Evolutionary conservation across 176 grass and related monocot species (phyloP).

Genomic region (Dactylis glomerata): DNA sequence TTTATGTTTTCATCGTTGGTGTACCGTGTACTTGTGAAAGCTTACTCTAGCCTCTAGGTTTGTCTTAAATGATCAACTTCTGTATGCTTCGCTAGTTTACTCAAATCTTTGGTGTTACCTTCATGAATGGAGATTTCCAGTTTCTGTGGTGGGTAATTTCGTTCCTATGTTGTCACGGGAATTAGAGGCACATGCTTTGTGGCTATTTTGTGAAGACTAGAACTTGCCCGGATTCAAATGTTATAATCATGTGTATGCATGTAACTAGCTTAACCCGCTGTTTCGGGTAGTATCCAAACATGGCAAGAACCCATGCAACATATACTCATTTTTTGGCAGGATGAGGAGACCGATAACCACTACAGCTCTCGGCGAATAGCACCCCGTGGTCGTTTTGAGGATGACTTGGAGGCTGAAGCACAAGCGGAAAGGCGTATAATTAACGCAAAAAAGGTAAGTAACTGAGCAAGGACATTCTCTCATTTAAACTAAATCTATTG

Average conservation of each 20-base stretch:
- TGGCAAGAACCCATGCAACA: conserved; percentile 1
- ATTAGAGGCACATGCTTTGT: background rate
- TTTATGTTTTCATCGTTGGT: background rate
- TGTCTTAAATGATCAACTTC: conserved; percentile 2
- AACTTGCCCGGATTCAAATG: background rate
- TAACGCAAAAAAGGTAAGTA: conserved; percentile 64
- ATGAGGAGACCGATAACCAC: conserved; percentile 77
- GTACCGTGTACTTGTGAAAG: background rate
- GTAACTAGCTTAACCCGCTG: background rate
- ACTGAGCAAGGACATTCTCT: background rate
- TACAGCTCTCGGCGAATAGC: conserved; percentile 59
- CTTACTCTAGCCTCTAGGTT: conserved; percentile 14
- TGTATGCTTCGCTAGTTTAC: conserved; percentile 13
- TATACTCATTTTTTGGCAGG: conserved; percentile 42
- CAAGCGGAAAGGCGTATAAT: conserved; percentile 60
- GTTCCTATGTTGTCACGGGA: background rate
- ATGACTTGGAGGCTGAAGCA: conserved; percentile 82
- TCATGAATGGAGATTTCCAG: background rate
- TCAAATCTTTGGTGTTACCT: background rate
- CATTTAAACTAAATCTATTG: conserved; percentile 4
- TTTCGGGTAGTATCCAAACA: background rate
- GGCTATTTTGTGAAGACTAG: conserved; percentile 5
- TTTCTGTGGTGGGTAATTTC: conserved; percentile 4
- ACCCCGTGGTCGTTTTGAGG: conserved; percentile 60
- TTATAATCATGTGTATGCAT: background rate